A percentile compares a stretch with the other conserved stretches of the same genome.
phyloP scores from a whole-genome alignment of 768 basidiomycete species.

The Phanerochaete carnosa region DNA sequence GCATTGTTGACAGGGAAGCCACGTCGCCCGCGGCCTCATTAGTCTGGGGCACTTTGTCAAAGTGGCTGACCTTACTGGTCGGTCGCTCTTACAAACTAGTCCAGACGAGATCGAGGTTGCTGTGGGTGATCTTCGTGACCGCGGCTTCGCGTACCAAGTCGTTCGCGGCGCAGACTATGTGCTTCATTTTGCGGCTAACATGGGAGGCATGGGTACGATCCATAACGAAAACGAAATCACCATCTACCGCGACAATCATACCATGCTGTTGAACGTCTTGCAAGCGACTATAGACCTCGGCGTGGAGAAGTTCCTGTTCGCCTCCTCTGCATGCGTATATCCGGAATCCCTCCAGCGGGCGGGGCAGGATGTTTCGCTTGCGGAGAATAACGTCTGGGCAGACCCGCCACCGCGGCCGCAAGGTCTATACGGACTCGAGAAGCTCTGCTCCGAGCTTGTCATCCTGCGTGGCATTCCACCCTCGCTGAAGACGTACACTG shows the following conservation, averaged over 20 bases:
- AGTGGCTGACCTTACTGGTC: conserved; percentile 37
- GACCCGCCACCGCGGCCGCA: conserved; percentile 41
- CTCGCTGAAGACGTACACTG: conserved; percentile 39
- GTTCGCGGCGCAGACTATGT: conserved; percentile 41
- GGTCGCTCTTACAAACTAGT: conserved; percentile 19
- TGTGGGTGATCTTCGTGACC: conserved; percentile 45
- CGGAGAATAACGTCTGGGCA: conserved; percentile 42
- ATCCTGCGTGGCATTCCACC: conserved; percentile 28
- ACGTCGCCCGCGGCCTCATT: conserved; percentile 41
- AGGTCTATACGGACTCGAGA: conserved; percentile 59
- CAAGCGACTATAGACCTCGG: conserved; percentile 33
- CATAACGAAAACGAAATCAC: conserved; percentile 45
- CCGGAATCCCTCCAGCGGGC: conserved; percentile 39
- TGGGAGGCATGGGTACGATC: conserved; percentile 67
- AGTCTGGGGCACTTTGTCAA: conserved; percentile 34
- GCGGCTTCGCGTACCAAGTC: conserved; percentile 32
- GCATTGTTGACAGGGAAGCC: conserved; percentile 24
- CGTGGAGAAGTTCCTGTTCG: conserved; percentile 47
- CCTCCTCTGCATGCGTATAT: conserved; percentile 61
- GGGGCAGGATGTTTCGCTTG: conserved; percentile 38
- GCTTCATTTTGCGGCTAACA: conserved; percentile 57
- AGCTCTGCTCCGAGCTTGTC: conserved; percentile 47
- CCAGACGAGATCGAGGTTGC: conserved; percentile 33
- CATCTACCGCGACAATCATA: conserved; percentile 48
- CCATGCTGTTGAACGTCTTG: conserved; percentile 48